Evolutionary conservation across 331 rosid species (phyloP), one percentile per base, ranked within the genome.

Genomic region (Prunus yedoensis): DNA sequence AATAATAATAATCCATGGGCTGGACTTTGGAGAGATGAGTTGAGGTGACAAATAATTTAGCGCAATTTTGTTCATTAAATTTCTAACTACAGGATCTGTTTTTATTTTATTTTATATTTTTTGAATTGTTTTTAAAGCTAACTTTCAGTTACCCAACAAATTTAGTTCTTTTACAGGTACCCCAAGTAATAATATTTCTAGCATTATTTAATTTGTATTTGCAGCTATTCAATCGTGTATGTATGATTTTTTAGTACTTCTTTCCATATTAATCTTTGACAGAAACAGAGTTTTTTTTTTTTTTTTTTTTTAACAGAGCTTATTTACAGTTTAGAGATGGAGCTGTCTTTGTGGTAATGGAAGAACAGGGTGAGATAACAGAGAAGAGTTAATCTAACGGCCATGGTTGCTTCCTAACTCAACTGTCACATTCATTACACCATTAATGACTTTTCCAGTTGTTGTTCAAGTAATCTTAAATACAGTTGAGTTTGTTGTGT

Each of bases 371-470:
- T 74, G 27, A 23, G 12, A 61, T 58, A 59, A 74, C 32, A 18
- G 68, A 58, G 57, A 61, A 20, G 41, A 46, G 70, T 12, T 81
- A 79, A 91, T 87, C 96, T 66, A 84, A 85, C 83, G 92, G 85
- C 78, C 73, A 63, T 8, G 72, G 28, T 35, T 1, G 38, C 6
- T 30, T 73, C 83, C 82, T 69, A 71, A 73, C 91, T 85, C 89
- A 89, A 85, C 92, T n/a, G 70, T 67, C 18, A 79, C 96, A 90
- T 94, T 94, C 85, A 94, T 89, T 88, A 88, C 97, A 27, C 28
- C 91, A 90, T 86, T 94, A 80, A 88, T 90, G 88, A 73, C 63
- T 64, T 70, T 68, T 69, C 71, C 80, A 70, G 86, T 71, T 72
- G 50, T 68, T 25, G 80, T 70, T 79, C 76, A 46, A 25, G 65